These are phyloP conservation scores for Hypoxylon crocopeplum DNA, from an alignment of 495 filamentous ascomycete species.

Conservation along the genomic window DNA sequence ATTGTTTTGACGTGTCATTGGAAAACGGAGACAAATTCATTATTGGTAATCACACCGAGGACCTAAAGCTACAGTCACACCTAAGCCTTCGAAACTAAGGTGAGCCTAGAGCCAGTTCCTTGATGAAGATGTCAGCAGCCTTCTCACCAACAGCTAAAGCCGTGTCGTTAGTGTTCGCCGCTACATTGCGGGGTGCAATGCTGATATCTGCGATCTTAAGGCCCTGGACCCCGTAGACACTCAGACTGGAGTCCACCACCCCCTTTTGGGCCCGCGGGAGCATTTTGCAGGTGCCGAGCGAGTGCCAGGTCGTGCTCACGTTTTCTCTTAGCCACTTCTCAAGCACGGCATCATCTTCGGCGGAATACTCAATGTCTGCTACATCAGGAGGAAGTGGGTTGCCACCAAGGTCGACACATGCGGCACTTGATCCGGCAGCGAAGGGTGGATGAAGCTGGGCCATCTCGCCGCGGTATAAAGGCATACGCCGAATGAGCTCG, in stretches of 20 bases:
- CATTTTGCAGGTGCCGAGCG: conserved; percentile 56
- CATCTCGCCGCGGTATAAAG: conserved; percentile 58
- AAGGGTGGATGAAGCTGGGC: conserved; percentile 56
- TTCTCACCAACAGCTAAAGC: conserved; percentile 60
- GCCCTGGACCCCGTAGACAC: conserved; percentile 51
- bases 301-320: conserved; percentile 56
- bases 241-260: conserved; percentile 50
- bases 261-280: conserved; percentile 42
- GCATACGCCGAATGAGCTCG: conserved; percentile 59
- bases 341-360: conserved; percentile 58
- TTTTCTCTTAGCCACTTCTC: conserved; percentile 51
- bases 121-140: too few species aligned
- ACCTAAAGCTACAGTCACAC: too few species aligned
- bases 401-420: not conserved
- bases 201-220: conserved; percentile 55
- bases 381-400: not conserved
- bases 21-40: too few species aligned
- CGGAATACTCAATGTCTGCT: conserved; percentile 49
- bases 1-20: too few species aligned
- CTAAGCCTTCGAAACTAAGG: too few species aligned
- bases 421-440: conserved; percentile 46
- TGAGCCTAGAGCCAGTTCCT: too few species aligned
- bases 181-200: conserved; percentile 57
- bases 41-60: too few species aligned
- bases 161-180: conserved; percentile 58